Evolutionary conservation across 768 basidiomycete species (phyloP).

Genomic region (Mycena sanguinolenta): DNA sequence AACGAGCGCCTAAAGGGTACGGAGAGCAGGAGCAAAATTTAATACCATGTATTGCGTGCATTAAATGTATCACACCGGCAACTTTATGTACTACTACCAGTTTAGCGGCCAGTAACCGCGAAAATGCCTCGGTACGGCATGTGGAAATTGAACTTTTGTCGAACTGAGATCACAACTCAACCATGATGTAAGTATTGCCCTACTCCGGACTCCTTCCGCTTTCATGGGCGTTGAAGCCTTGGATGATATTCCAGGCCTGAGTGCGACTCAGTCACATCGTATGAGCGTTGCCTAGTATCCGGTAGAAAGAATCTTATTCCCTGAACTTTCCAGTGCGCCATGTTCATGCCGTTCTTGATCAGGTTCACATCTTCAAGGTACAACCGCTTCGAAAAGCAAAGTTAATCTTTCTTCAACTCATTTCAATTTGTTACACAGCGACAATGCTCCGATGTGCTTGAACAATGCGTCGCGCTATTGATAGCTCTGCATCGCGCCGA

Average conservation of each 20-base stretch:
- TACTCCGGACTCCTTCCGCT: not conserved
- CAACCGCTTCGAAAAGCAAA: not conserved
- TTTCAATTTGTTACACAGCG: not conserved
- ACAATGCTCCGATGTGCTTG: slow-evolving; percentile 7
- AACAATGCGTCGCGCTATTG: slow-evolving; percentile 12
- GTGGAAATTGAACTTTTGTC: no score
- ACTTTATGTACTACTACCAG: not conserved
- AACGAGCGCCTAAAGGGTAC: slow-evolving; percentile 76
- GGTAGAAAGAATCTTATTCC: not conserved
- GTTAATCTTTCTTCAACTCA: not conserved
- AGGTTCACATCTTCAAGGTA: slow-evolving; percentile 12
- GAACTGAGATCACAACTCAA: not conserved
- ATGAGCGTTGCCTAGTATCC: not conserved
- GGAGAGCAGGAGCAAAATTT: slow-evolving; percentile 30
- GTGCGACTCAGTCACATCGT: slow-evolving; percentile 11
- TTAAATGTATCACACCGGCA: not conserved
- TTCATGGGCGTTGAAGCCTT: slow-evolving; percentile 9
- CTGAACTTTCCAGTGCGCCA: slow-evolving; percentile 3
- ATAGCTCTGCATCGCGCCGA: slow-evolving; percentile 9
- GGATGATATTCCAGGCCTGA: slow-evolving; percentile 5
- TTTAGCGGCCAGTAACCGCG: no score
- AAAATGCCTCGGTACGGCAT: no score
- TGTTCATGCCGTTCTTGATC: slow-evolving; percentile 1
- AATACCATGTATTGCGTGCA: not conserved
- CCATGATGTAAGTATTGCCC: not conserved